phyloP scores from a whole-genome alignment of 1,284 basidiomycete species.

The Leccinum laetum region DNA sequence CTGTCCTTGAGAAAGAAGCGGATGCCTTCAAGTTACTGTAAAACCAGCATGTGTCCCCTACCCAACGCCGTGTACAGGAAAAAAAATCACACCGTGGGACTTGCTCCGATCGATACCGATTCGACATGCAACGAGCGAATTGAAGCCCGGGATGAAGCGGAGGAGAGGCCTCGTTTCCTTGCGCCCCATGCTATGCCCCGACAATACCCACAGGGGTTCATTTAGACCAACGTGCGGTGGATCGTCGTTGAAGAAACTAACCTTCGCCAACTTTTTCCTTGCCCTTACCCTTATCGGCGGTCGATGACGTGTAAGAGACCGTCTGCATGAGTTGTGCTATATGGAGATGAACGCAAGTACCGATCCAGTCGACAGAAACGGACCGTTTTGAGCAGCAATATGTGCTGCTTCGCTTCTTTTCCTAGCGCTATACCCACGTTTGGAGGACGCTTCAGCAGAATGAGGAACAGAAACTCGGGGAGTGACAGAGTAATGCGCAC shows the following conservation, averaged over 20 bases:
- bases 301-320: conserved; percentile 41
- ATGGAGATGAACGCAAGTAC: conserved; percentile 22
- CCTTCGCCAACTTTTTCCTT: conserved; percentile 42
- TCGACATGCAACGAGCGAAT: conserved; percentile 78
- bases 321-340: conserved; percentile 49
- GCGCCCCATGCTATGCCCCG: conserved; percentile 26
- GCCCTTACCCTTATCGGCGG: conserved; percentile 42
- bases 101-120: conserved; percentile 63
- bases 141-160: conserved; percentile 61
- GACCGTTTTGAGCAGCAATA: conserved; percentile 58
- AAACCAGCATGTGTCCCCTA: conserved; percentile 80
- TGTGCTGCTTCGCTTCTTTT: conserved; percentile 68
- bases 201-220: conserved; percentile 22
- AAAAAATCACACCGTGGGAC: conserved; percentile 66
- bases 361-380: conserved; percentile 27
- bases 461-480: conserved; percentile 15
- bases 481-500: conserved; percentile 23
- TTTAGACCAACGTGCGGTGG: conserved; percentile 4
- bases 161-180: conserved; percentile 18
- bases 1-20: conserved; percentile 68
- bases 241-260: conserved; percentile 27
- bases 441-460: conserved; percentile 42
- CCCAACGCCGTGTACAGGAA: conserved; percentile 80
- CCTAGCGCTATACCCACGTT: conserved; percentile 64
- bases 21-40: conserved; percentile 45